Evolutionary conservation across 2,329 filamentous ascomycete species (phyloP).

Genomic region (Xylariaceae sp.): DNA sequence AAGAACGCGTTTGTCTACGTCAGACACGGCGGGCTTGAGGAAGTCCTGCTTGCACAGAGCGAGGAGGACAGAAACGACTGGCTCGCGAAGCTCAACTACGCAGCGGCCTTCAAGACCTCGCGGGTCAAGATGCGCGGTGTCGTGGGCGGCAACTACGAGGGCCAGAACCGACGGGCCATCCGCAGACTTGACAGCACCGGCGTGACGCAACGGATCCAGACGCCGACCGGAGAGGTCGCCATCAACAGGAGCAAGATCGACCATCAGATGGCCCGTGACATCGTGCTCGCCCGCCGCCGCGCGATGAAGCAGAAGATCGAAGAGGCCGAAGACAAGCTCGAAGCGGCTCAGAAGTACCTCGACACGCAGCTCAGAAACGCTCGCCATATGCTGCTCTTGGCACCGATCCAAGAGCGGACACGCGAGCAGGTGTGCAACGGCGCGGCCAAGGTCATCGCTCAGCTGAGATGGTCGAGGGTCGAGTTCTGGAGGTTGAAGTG

Average conservation of each 20-base stretch:
- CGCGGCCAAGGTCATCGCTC: slow-evolving; percentile 77
- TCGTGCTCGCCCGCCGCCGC: slow-evolving; percentile 73
- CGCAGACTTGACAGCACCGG: slow-evolving; percentile 63
- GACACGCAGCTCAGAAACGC: slow-evolving; percentile 83
- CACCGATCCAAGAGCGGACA: slow-evolving; percentile 86
- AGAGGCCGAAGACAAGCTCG: slow-evolving; percentile 76
- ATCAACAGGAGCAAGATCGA: slow-evolving; percentile 70
- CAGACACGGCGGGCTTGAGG: slow-evolving; percentile 78
- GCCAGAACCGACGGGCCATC: slow-evolving; percentile 67
- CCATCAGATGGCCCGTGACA: slow-evolving; percentile 77
- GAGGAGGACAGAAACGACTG: slow-evolving; percentile 94
- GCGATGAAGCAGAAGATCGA: slow-evolving; percentile 79
- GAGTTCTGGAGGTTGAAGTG: slow-evolving; percentile 91
- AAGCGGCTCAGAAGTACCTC: slow-evolving; percentile 66
- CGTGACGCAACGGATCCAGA: slow-evolving; percentile 56
- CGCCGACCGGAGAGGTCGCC: slow-evolving; percentile 66
- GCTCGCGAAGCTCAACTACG: slow-evolving; percentile 93
- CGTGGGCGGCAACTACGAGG: slow-evolving; percentile 78
- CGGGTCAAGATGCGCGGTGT: slow-evolving; percentile 88
- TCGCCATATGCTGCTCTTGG: slow-evolving; percentile 80
- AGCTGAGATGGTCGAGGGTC: slow-evolving; percentile 88
- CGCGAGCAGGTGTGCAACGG: slow-evolving; percentile 80
- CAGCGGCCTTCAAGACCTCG: slow-evolving; percentile 85
- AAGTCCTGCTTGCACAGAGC: slow-evolving; percentile 83
- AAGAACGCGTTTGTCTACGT: slow-evolving; percentile 94